A percentile compares a stretch with the other conserved stretches of the same genome.
These are phyloP conservation scores for Neurospora africana DNA, from an alignment of 495 filamentous ascomycete species.

Conservation along the genomic window DNA sequence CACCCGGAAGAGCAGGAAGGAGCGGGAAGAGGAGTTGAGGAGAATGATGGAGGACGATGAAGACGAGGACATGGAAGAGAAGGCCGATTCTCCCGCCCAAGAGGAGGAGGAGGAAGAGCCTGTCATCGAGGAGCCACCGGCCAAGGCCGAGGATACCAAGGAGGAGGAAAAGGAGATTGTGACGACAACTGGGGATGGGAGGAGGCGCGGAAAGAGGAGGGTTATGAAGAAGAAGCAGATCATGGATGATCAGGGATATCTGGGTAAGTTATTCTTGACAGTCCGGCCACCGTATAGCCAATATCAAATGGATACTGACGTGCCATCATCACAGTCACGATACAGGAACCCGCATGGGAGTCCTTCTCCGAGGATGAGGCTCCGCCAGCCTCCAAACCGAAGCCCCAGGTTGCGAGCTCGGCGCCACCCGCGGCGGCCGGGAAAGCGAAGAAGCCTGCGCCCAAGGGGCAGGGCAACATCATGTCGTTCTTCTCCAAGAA, in stretches of 20 bases:
- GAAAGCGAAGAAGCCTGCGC: slow-evolving; percentile 49
- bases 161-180: slow-evolving; percentile 45
- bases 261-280: slow-evolving; percentile 48
- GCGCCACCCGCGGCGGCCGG: slow-evolving; percentile 16
- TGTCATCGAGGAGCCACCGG: slow-evolving; percentile 21
- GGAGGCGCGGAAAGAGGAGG: slow-evolving; percentile 68
- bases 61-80: slow-evolving; percentile 29
- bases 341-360: slow-evolving; percentile 82
- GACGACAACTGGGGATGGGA: slow-evolving; percentile 48
- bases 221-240: slow-evolving; percentile 83
- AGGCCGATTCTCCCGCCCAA: slow-evolving; percentile 5
- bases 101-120: slow-evolving; percentile 18
- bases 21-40: slow-evolving; percentile 60
- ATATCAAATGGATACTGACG: slow-evolving; percentile 5
- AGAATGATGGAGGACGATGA: slow-evolving; percentile 86
- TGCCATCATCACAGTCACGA: slow-evolving; percentile 61
- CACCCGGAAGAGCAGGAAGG: slow-evolving; percentile 49
- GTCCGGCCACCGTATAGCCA: neutral
- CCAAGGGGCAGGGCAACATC: slow-evolving; percentile 72
- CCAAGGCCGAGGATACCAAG: slow-evolving; percentile 24
- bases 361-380: slow-evolving; percentile 88
- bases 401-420: slow-evolving; percentile 34
- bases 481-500: slow-evolving; percentile 94
- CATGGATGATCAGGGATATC: slow-evolving; percentile 88
- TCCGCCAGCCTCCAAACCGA: slow-evolving; percentile 42